phyloP scores from a whole-genome alignment of 495 filamentous ascomycete species.

The Aspergillus nidulans region DNA sequence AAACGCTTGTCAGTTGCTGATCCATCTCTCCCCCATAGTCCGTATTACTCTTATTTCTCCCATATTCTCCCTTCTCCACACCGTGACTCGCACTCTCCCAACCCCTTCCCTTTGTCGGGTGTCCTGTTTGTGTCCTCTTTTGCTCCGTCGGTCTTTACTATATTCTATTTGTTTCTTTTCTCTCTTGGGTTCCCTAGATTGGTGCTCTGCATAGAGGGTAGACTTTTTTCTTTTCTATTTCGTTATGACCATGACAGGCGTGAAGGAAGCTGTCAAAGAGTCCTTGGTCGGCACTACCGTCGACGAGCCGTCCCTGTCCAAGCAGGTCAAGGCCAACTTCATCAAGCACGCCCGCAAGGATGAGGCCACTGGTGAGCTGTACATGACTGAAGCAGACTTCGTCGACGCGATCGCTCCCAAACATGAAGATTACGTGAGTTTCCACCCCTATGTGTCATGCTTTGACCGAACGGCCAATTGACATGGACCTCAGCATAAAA shows the following conservation, averaged over 20 bases:
- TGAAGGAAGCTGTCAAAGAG: slow-evolving; percentile 74
- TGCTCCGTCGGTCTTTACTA: slow-evolving; percentile 7
- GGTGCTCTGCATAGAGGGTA: slow-evolving; percentile 7
- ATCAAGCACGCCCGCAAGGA: slow-evolving; percentile 71
- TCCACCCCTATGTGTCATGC: slow-evolving; percentile 15
- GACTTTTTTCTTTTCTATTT: not conserved
- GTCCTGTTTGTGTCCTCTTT: not conserved
- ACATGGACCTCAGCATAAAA: slow-evolving; percentile 71
- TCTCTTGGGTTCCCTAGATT: slow-evolving; percentile 4
- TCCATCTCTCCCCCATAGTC: slow-evolving; percentile 1
- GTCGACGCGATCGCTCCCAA: slow-evolving; percentile 84
- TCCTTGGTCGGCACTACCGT: slow-evolving; percentile 60
- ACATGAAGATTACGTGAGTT: slow-evolving; percentile 83
- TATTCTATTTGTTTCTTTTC: slow-evolving; percentile 9
- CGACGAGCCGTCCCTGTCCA: slow-evolving; percentile 59
- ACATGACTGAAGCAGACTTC: slow-evolving; percentile 79
- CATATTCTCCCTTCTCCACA: slow-evolving; percentile 13
- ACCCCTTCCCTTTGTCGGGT: slow-evolving; percentile 15
- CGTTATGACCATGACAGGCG: slow-evolving; percentile 42
- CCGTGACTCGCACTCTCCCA: slow-evolving; percentile 4
- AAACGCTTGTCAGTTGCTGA: not conserved
- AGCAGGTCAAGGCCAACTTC: slow-evolving; percentile 69
- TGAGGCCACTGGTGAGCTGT: slow-evolving; percentile 67
- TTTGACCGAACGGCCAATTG: slow-evolving; percentile 11
- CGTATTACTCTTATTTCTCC: slow-evolving; percentile 10